Evolutionary conservation across 306 rosid genomes (phyloP).

Genomic region (Glycine soja): DNA sequence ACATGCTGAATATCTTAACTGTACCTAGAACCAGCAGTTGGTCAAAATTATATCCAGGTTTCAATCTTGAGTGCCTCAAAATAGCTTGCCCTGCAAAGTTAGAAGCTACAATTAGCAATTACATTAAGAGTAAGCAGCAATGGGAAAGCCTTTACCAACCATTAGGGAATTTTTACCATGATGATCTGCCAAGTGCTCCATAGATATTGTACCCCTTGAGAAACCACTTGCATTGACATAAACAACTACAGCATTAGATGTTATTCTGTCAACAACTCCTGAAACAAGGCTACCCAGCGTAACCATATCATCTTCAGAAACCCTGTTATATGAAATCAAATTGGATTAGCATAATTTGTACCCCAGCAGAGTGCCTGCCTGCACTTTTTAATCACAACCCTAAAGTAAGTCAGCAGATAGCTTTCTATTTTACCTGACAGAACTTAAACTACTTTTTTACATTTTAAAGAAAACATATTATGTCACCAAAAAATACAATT

Average conservation of each 20-base stretch:
- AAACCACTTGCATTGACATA: slow-evolving; percentile 67
- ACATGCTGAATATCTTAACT: slow-evolving; percentile 25
- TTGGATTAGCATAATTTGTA: slow-evolving; percentile 35
- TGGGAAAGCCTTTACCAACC: slow-evolving; percentile 28
- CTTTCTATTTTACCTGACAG: slow-evolving; percentile 22
- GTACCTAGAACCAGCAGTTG: slow-evolving; percentile 82
- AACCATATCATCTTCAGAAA: slow-evolving; percentile 70
- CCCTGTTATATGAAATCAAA: slow-evolving; percentile 65
- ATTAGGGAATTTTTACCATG: slow-evolving; percentile 61
- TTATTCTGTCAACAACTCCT: slow-evolving; percentile 81
- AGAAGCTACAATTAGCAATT: slow-evolving; percentile 43
- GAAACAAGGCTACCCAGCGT: slow-evolving; percentile 77
- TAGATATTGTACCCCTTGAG: slow-evolving; percentile 77
- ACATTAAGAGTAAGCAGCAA: slow-evolving; percentile 30
- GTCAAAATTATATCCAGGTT: slow-evolving; percentile 89
- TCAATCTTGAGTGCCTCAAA: slow-evolving; percentile 71
- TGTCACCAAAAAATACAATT: background rate
- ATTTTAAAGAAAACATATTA: slow-evolving; percentile 6
- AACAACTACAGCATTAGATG: slow-evolving; percentile 66
- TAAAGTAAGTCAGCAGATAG: slow-evolving; percentile 26
- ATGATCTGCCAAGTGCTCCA: slow-evolving; percentile 91
- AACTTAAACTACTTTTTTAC: background rate
- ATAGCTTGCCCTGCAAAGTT: slow-evolving; percentile 73
- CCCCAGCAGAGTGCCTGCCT: background rate
- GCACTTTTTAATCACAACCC: slow-evolving; percentile 35